Evolutionary conservation across 2,329 filamentous ascomycete species (phyloP).

Genomic region (Thelonectria blattea): DNA sequence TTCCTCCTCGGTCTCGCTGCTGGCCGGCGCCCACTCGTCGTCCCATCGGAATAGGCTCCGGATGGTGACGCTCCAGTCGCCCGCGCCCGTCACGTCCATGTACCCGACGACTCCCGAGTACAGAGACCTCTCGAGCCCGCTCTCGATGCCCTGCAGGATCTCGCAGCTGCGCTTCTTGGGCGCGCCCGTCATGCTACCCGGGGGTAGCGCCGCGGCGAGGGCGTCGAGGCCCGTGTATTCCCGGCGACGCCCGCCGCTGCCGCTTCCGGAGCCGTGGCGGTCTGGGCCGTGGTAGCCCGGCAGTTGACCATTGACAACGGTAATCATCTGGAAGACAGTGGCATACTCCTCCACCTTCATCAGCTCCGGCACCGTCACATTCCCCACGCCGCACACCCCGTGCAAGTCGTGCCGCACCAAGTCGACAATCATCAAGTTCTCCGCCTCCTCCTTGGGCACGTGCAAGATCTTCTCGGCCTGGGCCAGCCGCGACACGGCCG

Average conservation of each 20-base stretch:
- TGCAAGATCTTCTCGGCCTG: slow-evolving; percentile 76
- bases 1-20: slow-evolving; percentile 26
- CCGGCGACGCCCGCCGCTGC: slow-evolving; percentile 14
- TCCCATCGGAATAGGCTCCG: slow-evolving; percentile 79
- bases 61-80: slow-evolving; percentile 92
- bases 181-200: slow-evolving; percentile 95
- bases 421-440: slow-evolving; percentile 98
- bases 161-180: slow-evolving; percentile 94
- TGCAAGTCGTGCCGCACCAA: slow-evolving; percentile 93
- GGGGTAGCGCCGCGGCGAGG: slow-evolving; percentile 78
- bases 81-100: slow-evolving; percentile 81
- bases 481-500: slow-evolving; percentile 67
- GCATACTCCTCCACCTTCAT: slow-evolving; percentile 91
- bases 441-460: slow-evolving; percentile 87
- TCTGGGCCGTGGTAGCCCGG: slow-evolving; percentile 38
- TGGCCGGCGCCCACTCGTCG: slow-evolving; percentile 53
- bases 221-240: slow-evolving; percentile 72
- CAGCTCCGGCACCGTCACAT: slow-evolving; percentile 76
- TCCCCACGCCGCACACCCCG: slow-evolving; percentile 76
- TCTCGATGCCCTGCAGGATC: slow-evolving; percentile 74
- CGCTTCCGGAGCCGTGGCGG: slow-evolving; percentile 13
- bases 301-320: slow-evolving; percentile 77
- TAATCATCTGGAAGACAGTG: slow-evolving; percentile 90
- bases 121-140: slow-evolving; percentile 67
- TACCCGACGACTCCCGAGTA: slow-evolving; percentile 93